A percentile compares a stretch with the other conserved stretches of the same genome.
phyloP scores from a whole-genome alignment of 805 yeast species.

The Pichia heedii region DNA sequence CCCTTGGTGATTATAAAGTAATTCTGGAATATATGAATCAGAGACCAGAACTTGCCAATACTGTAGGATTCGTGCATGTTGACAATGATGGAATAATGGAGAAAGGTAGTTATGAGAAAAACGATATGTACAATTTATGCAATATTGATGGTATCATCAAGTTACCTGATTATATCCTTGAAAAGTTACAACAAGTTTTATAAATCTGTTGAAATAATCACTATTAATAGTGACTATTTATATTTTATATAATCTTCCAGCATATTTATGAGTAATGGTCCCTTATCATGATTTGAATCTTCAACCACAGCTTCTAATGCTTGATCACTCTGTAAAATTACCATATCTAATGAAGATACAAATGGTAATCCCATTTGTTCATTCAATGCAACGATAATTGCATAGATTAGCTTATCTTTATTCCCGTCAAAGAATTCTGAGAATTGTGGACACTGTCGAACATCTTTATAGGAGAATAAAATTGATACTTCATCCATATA shows the following conservation, averaged over 20 bases:
- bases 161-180: conserved; percentile 43
- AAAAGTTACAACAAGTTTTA: conserved; percentile 24
- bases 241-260: conserved; percentile 36
- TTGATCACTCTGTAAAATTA: conserved; percentile 16
- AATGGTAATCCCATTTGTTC: conserved; percentile 8
- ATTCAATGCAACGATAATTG: conserved; percentile 30
- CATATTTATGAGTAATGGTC: conserved; percentile 33
- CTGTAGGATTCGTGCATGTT: conserved; percentile 61
- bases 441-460: conserved; percentile 30
- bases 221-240: conserved; percentile 9
- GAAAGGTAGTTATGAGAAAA: conserved; percentile 45
- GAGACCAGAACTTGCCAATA: conserved; percentile 58
- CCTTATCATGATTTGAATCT: conserved; percentile 20
- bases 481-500: conserved; percentile 39
- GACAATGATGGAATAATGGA: conserved; percentile 46
- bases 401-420: conserved; percentile 31
- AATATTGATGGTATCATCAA: conserved; percentile 41
- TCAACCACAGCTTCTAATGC: conserved; percentile 10
- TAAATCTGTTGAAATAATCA: no score
- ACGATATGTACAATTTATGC: conserved; percentile 48
- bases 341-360: conserved; percentile 18
- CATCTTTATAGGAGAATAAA: conserved; percentile 45
- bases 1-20: conserved; percentile 61
- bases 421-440: conserved; percentile 30
- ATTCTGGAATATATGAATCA: conserved; percentile 50